Percentiles rank a stretch among this genome's conserved stretches.
Evolutionary conservation across 805 yeast genomes (phyloP).

Genomic region (Saturnispora zaruensis): DNA sequence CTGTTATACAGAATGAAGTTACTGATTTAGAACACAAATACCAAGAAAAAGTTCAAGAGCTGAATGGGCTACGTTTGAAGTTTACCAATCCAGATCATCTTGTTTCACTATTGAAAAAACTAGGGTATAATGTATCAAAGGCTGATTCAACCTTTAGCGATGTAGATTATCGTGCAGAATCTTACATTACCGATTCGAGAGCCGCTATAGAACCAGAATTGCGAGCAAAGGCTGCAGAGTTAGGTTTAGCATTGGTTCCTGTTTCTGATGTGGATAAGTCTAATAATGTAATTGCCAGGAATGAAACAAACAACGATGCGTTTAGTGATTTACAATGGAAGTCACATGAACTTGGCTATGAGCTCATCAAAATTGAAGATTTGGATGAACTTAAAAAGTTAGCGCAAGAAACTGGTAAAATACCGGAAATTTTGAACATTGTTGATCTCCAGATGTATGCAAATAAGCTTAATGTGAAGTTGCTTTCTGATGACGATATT

Average conservation of each 20-base stretch:
- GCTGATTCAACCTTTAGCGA: not conserved
- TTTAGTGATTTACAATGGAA: conserved; percentile 9
- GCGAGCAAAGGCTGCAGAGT: conserved; percentile 24
- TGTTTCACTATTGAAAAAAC: conserved; percentile 5
- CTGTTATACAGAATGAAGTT: conserved; percentile 10
- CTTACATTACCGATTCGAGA: conserved; percentile 4
- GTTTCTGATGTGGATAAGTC: conserved; percentile 16
- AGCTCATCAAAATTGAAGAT: conserved; percentile 13
- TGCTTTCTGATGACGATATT: conserved; percentile 28
- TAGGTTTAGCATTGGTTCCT: conserved; percentile 31
- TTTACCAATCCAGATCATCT: conserved; percentile 13
- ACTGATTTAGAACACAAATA: conserved; percentile 4
- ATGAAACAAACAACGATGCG: conserved; percentile 10
- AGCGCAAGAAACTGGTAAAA: conserved; percentile 4
- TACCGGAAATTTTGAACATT: conserved; percentile 11
- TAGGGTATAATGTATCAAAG: conserved; percentile 10
- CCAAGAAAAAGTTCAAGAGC: conserved; percentile 5
- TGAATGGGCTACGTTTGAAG: conserved; percentile 16
- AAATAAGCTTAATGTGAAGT: conserved; percentile 26
- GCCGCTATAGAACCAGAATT: conserved; percentile 4
- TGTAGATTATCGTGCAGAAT: conserved; percentile 6
- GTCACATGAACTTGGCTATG: conserved; percentile 17
- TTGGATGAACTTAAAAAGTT: conserved; percentile 11
- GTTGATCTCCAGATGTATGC: conserved; percentile 17
- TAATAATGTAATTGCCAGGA: conserved; percentile 19